These are phyloP conservation scores for Boechera divaricarpa DNA, from an alignment of 345 rosid species.

Conservation along the genomic window DNA sequence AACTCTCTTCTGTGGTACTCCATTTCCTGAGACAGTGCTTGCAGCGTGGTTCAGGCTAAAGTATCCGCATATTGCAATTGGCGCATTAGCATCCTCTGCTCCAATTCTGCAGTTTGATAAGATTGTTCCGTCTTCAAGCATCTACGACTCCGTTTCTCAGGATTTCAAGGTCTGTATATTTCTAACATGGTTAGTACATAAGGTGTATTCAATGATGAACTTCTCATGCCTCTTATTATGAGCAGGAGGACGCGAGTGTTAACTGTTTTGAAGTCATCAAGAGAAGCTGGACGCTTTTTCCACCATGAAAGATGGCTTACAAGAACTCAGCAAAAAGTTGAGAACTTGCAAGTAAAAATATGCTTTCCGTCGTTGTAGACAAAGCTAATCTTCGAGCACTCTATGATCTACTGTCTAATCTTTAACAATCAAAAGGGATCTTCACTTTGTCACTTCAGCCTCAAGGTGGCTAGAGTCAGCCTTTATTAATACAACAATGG, in stretches of 20 bases:
- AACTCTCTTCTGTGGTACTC: conserved; percentile 18
- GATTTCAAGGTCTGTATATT: conserved; percentile 61
- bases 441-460: neutral
- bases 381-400: neutral
- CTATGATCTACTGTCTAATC: neutral
- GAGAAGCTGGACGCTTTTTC: conserved; percentile 59
- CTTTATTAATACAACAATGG: conserved; percentile 60
- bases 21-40: conserved; percentile 57
- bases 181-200: neutral
- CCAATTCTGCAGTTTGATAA: conserved; percentile 75
- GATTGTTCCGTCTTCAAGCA: conserved; percentile 68
- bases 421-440: neutral
- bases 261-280: conserved; percentile 72
- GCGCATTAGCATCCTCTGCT: conserved; percentile 79
- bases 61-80: conserved; percentile 69
- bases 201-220: neutral
- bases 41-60: conserved; percentile 87
- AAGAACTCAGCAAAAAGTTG: conserved; percentile 63
- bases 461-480: neutral
- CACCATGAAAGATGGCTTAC: conserved; percentile 53
- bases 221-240: no score
- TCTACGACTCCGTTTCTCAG: conserved; percentile 69
- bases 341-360: conserved; percentile 62
- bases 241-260: conserved; percentile 68
- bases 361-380: neutral